Conservation (phyloP, 2,329 filamentous ascomycete genomes). For the Fusarium papillatum region DNA sequence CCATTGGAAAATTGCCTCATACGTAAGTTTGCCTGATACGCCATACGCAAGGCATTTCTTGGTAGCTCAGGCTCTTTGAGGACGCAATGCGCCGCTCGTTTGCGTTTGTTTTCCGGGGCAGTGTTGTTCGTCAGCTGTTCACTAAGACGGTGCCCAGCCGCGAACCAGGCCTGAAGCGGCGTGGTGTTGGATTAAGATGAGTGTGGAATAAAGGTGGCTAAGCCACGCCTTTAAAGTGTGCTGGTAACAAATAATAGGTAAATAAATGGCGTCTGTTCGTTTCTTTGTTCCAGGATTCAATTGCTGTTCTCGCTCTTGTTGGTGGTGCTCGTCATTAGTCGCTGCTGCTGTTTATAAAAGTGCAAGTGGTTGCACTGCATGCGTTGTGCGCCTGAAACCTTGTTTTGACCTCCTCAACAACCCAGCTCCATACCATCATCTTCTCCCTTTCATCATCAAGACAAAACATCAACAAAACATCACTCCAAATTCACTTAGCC, state of each 20-base stretch:
- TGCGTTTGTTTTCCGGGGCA: slow-evolving; percentile 17
- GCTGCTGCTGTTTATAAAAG: slow-evolving; percentile 4
- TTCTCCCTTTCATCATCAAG: not conserved
- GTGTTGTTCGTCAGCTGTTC: slow-evolving; percentile 8
- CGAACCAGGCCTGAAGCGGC: slow-evolving; percentile 26
- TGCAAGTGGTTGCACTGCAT: slow-evolving; percentile 31
- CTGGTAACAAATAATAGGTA: slow-evolving; percentile 14
- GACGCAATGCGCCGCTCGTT: not conserved
- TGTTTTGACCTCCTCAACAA: slow-evolving; percentile 26
- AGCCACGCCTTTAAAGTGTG: slow-evolving; percentile 29
- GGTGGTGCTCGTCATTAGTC: not conserved
- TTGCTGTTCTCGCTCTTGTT: not conserved
- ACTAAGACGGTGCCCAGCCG: not conserved
- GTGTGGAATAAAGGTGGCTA: slow-evolving; percentile 15
- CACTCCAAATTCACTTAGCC: slow-evolving; percentile 1
- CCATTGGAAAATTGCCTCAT: not conserved
- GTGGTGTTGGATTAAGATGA: slow-evolving; percentile 21
- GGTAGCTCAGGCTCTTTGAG: not conserved
- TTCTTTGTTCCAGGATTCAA: not conserved
- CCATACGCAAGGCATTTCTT: not conserved
- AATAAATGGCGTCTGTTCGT: not conserved
- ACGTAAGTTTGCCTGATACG: not conserved
- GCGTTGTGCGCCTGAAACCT: not conserved
- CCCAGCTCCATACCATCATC: not conserved
- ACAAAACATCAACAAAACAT: slow-evolving; percentile 2